phyloP scores from a whole-genome alignment of 495 filamentous ascomycete species.

The Rhypophila decipiens region DNA sequence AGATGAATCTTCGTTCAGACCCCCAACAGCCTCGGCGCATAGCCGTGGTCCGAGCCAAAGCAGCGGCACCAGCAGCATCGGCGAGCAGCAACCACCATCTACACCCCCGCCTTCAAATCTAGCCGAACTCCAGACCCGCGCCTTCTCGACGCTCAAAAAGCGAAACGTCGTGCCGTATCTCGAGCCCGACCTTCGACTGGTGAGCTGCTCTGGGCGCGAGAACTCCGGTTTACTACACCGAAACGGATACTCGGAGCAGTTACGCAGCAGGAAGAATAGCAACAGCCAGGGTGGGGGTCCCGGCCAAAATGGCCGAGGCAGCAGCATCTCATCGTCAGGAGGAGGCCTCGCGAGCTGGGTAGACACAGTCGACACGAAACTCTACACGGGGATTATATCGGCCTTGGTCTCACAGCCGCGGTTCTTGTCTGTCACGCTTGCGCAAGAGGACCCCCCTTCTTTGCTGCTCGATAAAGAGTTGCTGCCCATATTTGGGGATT shows the following conservation, averaged over 20 bases:
- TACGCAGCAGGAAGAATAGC: conserved; percentile 8
- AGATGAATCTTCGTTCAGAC: conserved; percentile 65
- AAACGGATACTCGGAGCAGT: conserved; percentile 17
- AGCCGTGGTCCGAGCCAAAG: conserved; percentile 43
- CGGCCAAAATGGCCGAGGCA: not conserved
- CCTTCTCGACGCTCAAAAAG: conserved; percentile 69
- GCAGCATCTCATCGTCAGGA: not conserved
- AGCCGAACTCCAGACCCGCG: conserved; percentile 71
- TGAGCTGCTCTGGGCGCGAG: conserved; percentile 71
- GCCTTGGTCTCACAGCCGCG: conserved; percentile 66
- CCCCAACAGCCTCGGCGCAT: conserved; percentile 44
- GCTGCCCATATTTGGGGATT: conserved; percentile 56
- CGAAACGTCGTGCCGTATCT: conserved; percentile 68
- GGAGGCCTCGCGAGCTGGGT: conserved; percentile 32
- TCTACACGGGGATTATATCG: conserved; percentile 61
- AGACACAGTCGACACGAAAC: conserved; percentile 49
- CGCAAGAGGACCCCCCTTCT: conserved; percentile 75
- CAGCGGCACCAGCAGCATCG: conserved; percentile 3
- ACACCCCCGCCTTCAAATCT: conserved; percentile 74
- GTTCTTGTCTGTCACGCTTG: conserved; percentile 82
- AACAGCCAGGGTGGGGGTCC: conserved; percentile 18
- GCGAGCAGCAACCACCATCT: conserved; percentile 38
- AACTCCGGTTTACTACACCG: conserved; percentile 14
- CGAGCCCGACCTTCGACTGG: conserved; percentile 59
- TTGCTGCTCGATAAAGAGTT: conserved; percentile 74